phyloP scores from a whole-genome alignment of 768 basidiomycete species.

The Kwoniella sp. region DNA sequence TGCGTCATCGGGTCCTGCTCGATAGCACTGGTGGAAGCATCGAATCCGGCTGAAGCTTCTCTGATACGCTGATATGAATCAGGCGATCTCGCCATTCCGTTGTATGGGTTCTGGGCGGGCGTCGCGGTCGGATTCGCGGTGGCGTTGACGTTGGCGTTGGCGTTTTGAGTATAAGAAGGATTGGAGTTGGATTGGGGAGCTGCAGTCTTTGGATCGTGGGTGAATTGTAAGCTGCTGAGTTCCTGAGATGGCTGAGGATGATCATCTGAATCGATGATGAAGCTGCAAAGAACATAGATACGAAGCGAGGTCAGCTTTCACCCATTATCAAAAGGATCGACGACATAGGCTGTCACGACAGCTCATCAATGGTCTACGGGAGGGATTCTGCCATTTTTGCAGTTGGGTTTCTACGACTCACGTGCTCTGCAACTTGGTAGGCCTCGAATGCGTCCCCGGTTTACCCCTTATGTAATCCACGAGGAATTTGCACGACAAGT shows the following conservation, averaged over 20 bases:
- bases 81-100: slow-evolving; percentile 6
- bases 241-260: slow-evolving; percentile 1
- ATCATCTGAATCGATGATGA: not conserved
- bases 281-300: no score
- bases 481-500: slow-evolving; percentile 67
- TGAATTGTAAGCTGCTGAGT: not conserved
- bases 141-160: not conserved
- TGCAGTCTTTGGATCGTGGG: not conserved
- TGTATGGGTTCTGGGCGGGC: not conserved
- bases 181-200: not conserved
- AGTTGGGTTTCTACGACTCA: slow-evolving; percentile 20
- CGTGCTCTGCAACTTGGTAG: slow-evolving; percentile 37
- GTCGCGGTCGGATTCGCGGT: slow-evolving; percentile 3
- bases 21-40: not conserved
- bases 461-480: slow-evolving; percentile 58
- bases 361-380: no score
- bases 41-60: slow-evolving; percentile 3
- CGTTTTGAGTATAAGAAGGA: not conserved
- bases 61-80: slow-evolving; percentile 15
- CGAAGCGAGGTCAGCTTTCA: no score
- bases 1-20: not conserved
- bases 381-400: no score
- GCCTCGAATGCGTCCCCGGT: slow-evolving; percentile 36
- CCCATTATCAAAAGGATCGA: no score
- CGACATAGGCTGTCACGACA: no score